Conservation (phyloP, 495 filamentous ascomycete species). For the Copromyces sp. region DNA sequence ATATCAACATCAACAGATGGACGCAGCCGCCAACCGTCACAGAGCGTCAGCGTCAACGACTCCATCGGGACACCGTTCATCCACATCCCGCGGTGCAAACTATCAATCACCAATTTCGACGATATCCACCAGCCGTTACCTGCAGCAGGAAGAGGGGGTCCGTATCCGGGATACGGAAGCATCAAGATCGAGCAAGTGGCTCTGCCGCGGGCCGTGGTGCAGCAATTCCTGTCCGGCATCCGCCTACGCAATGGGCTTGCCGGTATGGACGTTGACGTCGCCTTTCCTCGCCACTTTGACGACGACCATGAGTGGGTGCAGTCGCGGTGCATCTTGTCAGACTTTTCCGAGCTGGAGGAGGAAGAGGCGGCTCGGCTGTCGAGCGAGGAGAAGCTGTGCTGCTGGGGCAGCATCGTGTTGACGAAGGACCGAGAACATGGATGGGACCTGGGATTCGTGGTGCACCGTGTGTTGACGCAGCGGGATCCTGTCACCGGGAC, state of each 20-base stretch:
- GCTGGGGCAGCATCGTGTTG: conserved; percentile 19
- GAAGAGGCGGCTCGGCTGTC: conserved; percentile 14
- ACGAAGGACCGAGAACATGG: neutral
- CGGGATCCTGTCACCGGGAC: neutral
- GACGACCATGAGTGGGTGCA: conserved; percentile 22
- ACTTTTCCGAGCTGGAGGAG: conserved; percentile 18
- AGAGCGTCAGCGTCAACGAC: neutral
- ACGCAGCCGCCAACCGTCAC: neutral
- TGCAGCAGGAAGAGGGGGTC: neutral
- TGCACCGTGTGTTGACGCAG: conserved; percentile 6
- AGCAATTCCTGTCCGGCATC: conserved; percentile 9
- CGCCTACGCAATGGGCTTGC: neutral
- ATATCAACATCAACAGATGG: neutral
- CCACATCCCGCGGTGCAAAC: conserved; percentile 18
- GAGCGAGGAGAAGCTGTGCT: conserved; percentile 14
- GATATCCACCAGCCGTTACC: neutral
- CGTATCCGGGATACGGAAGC: neutral
- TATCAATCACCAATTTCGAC: conserved; percentile 7
- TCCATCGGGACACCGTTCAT: conserved; percentile 4
- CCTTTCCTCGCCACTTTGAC: conserved; percentile 13
- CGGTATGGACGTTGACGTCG: neutral
- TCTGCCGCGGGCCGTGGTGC: conserved; percentile 11
- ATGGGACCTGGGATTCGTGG: conserved; percentile 9
- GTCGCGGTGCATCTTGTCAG: conserved; percentile 18
- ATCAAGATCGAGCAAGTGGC: conserved; percentile 12